Base-by-base conservation (phyloP, 2,329 filamentous ascomycete genomes). In the Geosmithia putterillii region DNA sequence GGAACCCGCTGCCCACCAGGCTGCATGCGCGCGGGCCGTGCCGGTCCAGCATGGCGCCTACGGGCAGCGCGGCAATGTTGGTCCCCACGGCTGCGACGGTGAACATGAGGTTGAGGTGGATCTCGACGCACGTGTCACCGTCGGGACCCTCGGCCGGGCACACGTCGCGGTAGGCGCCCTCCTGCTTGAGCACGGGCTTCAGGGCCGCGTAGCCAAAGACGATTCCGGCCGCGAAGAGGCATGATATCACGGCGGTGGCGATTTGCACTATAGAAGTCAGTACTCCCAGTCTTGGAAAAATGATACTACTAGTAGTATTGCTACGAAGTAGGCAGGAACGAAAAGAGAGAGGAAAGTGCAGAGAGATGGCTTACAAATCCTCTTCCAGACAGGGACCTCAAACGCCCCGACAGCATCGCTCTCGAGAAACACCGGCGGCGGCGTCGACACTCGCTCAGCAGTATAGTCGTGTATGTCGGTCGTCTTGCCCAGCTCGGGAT, bases 71-170 rank as follows among this genome's bases (percentile, higher is more conserved):
- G 36, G 80, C 86, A 12, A 94, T 83, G 54, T 95, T 95, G 35
- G 88, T 94, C 7, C 77, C 83, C 9, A 94, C 87, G 14, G 87
- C 88, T 12, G 88, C 88, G 36, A 88, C 74, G 6, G 87, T 94
- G 68, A 95, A 95, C 85, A 94, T 94, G 51, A 95, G 67, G 59
- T 95, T 95, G 45, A 95, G 72, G 46, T 71, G 71, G 43, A 79
- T 75, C 45, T 61, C 58, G 38, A 75, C 45, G 69, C 63, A 56
- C 61, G 74, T n/a, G 59, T 54, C 51, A 18, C 46, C 46, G 19
- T 52, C 46, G 15, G 50, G 54, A 42, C 15, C 8, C 9, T 49
- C 56, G 34, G 55, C 56, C 37, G 57, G 48, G 55, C 86, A 92
- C 28, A 70, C 61, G 41, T 84, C 70, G 36, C 68, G 67, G 58